These are phyloP conservation scores for Tillandsia leiboldiana DNA, from an alignment of 176 grass and related monocot genomes.

Conservation along the genomic window DNA sequence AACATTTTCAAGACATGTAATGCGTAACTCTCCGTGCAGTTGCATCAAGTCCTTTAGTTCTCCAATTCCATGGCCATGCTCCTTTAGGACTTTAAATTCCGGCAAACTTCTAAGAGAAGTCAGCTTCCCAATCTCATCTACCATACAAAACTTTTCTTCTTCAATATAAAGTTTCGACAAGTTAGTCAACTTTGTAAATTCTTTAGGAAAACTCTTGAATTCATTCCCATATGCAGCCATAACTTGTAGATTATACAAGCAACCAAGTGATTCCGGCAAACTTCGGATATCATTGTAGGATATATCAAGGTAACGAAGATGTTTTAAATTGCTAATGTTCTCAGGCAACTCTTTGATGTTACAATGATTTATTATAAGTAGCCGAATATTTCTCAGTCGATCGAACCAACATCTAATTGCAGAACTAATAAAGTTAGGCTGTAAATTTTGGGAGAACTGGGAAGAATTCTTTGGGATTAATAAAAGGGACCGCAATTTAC, in stretches of 20 bases:
- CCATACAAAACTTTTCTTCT: constrained; percentile 20
- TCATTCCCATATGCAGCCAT: too few relatives aligned
- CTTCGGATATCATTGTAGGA: constrained; percentile 6
- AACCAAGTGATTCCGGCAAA: constrained; percentile 25
- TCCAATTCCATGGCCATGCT: constrained; percentile 19
- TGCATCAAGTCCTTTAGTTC: constrained; percentile 31
- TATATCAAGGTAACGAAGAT: constrained; percentile 41
- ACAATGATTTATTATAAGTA: background rate
- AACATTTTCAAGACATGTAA: constrained; percentile 34
- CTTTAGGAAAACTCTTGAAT: too few relatives aligned
- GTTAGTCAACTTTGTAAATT: constrained; percentile 33
- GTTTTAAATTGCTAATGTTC: background rate
- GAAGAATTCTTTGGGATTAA: background rate
- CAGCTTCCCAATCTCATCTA: constrained; percentile 29
- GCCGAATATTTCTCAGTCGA: background rate
- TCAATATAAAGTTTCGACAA: constrained; percentile 22
- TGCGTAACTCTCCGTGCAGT: constrained; percentile 26
- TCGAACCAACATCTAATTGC: background rate
- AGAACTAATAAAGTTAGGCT: background rate
- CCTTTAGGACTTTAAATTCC: constrained; percentile 26
- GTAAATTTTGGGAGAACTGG: background rate
- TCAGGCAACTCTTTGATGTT: background rate
- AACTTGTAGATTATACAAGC: constrained; percentile 26
- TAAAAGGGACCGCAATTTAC: background rate
- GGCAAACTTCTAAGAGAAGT: constrained; percentile 27